phyloP scores from a whole-genome alignment of 495 filamentous ascomycete species.

The Hamigera avellanea region DNA sequence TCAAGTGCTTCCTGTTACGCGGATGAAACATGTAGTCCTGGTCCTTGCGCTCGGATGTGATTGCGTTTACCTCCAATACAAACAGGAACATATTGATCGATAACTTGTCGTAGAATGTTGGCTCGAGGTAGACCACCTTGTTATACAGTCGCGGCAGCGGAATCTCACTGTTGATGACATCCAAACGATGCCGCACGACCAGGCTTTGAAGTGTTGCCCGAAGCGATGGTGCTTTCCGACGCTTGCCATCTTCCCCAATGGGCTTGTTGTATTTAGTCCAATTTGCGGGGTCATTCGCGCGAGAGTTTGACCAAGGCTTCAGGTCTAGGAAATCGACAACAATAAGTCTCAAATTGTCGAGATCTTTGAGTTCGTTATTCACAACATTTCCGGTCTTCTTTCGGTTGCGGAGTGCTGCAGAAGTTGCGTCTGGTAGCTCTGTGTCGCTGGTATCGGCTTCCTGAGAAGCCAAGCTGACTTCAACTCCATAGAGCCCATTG shows the following conservation, averaged over 20 bases:
- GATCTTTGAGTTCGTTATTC: conserved; percentile 53
- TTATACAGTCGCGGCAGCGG: conserved; percentile 59
- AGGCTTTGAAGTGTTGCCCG: conserved; percentile 58
- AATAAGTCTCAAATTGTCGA: conserved; percentile 63
- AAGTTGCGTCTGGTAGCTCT: conserved; percentile 19
- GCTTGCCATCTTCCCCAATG: conserved; percentile 38
- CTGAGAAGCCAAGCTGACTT: conserved; percentile 44
- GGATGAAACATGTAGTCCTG: conserved; percentile 83
- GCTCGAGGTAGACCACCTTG: conserved; percentile 60
- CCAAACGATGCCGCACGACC: conserved; percentile 66
- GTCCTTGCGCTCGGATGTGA: conserved; percentile 78
- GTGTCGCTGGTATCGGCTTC: conserved; percentile 30
- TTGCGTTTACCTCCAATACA: conserved; percentile 69
- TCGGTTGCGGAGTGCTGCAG: conserved; percentile 19
- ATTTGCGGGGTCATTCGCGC: conserved; percentile 36
- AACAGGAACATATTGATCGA: conserved; percentile 77
- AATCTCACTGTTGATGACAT: conserved; percentile 55
- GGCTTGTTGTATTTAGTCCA: conserved; percentile 73
- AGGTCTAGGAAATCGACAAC: conserved; percentile 59
- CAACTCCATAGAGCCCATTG: conserved; percentile 64
- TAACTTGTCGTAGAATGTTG: conserved; percentile 72
- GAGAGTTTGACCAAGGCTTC: conserved; percentile 60
- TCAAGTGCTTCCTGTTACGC: conserved; percentile 50
- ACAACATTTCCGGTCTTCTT: conserved; percentile 26
- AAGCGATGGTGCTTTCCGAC: conserved; percentile 50